Evolutionary conservation across 148 eudicot species (phyloP).

Genomic region (Amaranthus hypochondriacus): DNA sequence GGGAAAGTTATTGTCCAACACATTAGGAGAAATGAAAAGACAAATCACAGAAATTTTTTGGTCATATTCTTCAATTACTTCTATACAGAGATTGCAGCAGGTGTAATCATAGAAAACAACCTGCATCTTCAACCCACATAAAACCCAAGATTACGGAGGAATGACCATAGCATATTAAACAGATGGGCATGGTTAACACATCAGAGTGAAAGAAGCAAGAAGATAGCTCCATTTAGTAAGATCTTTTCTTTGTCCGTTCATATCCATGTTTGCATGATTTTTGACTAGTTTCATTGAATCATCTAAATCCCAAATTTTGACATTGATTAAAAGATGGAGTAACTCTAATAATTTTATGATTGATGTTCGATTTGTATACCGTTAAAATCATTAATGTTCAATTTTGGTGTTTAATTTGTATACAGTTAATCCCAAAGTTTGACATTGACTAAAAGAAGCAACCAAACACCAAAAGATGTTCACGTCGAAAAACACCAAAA

Average conservation of each 20-base stretch:
- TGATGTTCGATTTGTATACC: no score
- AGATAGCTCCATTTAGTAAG: background rate
- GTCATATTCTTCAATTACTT: background rate
- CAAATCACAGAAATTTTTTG: background rate
- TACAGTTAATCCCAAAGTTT: background rate
- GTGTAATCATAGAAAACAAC: background rate
- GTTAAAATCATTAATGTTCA: no score
- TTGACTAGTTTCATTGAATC: background rate
- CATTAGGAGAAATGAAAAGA: background rate
- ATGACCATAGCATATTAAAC: background rate
- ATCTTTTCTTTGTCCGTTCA: conserved; percentile 2
- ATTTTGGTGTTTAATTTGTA: no score
- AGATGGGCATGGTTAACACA: background rate
- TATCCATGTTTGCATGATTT: background rate
- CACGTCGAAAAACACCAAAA: background rate
- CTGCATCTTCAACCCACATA: no score
- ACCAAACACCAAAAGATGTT: background rate
- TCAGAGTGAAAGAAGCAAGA: background rate
- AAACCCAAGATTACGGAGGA: no score
- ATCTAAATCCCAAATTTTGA: background rate
- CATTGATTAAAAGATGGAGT: background rate
- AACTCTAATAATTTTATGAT: background rate
- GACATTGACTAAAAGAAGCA: background rate
- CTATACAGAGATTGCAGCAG: background rate
- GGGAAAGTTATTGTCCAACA: background rate